phyloP scores from a whole-genome alignment of 345 rosid genomes.

The Cochlearia excelsa region DNA sequence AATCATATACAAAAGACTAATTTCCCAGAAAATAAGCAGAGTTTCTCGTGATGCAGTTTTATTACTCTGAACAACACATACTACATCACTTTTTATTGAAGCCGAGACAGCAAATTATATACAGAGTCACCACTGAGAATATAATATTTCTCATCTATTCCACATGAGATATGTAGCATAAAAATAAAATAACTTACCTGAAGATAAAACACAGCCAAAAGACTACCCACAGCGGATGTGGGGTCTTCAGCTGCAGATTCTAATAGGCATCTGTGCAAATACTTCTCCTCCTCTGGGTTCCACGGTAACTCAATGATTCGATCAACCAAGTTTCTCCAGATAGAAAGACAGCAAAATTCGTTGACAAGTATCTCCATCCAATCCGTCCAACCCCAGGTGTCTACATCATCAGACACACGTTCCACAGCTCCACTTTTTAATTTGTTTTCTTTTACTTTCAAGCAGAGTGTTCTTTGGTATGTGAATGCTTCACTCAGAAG shows the following conservation, averaged over 20 bases:
- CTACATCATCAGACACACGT: constrained; percentile 38
- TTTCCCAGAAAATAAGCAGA: neutral
- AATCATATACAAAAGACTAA: constrained; percentile 3
- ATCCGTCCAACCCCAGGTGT: constrained; percentile 57
- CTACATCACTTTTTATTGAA: constrained; percentile 8
- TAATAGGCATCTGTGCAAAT: constrained; percentile 68
- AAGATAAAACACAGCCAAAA: constrained; percentile 81
- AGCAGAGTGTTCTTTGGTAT: constrained; percentile 75
- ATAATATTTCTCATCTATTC: neutral
- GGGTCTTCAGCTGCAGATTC: constrained; percentile 77
- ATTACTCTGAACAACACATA: constrained; percentile 14
- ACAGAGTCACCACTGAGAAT: no score
- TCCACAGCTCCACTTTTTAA: constrained; percentile 41
- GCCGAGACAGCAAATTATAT: neutral
- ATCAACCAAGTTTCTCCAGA: constrained; percentile 77
- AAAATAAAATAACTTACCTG: constrained; percentile 53
- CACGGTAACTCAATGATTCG: constrained; percentile 90
- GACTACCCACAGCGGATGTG: constrained; percentile 66
- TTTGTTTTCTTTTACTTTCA: constrained; percentile 61
- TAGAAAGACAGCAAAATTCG: constrained; percentile 88
- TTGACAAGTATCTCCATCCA: constrained; percentile 84
- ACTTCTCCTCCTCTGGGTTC: constrained; percentile 87
- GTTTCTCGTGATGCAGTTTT: neutral
- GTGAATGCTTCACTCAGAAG: constrained; percentile 92
- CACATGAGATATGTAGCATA: constrained; percentile 8